Evolutionary conservation across 768 basidiomycete genomes (phyloP).

Genomic region (Gymnopilus dilepis): DNA sequence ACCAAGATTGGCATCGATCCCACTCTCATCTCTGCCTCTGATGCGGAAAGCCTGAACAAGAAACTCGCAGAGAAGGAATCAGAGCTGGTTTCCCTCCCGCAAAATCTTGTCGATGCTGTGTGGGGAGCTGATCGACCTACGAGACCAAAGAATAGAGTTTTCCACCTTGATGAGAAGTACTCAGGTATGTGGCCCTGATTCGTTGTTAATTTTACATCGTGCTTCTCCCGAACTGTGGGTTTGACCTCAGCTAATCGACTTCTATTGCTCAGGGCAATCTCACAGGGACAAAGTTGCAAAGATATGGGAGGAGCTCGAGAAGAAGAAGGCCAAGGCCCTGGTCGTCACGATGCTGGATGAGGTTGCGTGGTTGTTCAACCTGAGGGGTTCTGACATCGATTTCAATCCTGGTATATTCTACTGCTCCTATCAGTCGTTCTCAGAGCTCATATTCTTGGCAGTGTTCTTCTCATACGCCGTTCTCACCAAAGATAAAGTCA

Average conservation of each 20-base stretch:
- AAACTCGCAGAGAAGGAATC: conserved; percentile 61
- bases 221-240: not conserved
- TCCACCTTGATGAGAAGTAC: conserved; percentile 75
- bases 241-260: not conserved
- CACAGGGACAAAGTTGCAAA: conserved; percentile 69
- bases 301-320: conserved; percentile 67
- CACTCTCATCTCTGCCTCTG: conserved; percentile 68
- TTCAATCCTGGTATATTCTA: conserved; percentile 65
- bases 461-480: conserved; percentile 95
- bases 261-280: conserved; percentile 52
- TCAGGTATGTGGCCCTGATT: conserved; percentile 49
- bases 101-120: conserved; percentile 80
- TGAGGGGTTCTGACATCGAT: conserved; percentile 90
- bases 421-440: not conserved
- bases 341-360: conserved; percentile 93
- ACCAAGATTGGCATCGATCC: conserved; percentile 85
- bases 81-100: conserved; percentile 62
- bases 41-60: conserved; percentile 67
- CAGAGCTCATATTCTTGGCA: conserved; percentile 29
- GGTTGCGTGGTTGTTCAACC: conserved; percentile 92
- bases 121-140: conserved; percentile 73
- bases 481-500: conserved; percentile 60
- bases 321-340: conserved; percentile 69
- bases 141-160: conserved; percentile 69
- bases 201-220: conserved; percentile 12